Evolutionary conservation across 1,284 basidiomycete genomes (phyloP).

Genomic region (Microbotryomycetes sp.): DNA sequence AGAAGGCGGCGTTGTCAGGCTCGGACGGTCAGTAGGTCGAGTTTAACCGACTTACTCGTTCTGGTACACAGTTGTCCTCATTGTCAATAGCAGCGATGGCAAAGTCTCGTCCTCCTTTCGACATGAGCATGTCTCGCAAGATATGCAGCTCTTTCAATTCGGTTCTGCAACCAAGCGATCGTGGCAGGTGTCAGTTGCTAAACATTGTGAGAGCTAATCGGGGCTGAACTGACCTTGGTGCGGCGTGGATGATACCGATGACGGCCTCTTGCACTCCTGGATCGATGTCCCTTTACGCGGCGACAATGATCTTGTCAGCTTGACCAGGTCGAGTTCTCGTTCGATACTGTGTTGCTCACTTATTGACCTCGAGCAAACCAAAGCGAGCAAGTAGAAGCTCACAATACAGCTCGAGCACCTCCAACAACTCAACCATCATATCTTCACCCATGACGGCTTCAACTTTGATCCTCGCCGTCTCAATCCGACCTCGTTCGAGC

Average conservation of each 20-base stretch:
- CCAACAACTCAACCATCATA: constrained; percentile 74
- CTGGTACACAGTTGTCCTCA: constrained; percentile 65
- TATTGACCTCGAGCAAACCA: constrained; percentile 73
- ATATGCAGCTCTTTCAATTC: constrained; percentile 70
- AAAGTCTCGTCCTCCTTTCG: constrained; percentile 84
- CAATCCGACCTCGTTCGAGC: constrained; percentile 68
- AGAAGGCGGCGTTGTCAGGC: not conserved
- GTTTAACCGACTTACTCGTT: constrained; percentile 53
- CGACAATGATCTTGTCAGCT: constrained; percentile 1
- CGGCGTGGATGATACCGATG: constrained; percentile 77
- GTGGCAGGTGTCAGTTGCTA: not conserved
- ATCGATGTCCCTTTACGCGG: constrained; percentile 68
- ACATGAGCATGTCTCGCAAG: constrained; percentile 86
- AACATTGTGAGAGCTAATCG: not conserved
- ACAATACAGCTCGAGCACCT: constrained; percentile 81
- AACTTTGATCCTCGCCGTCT: constrained; percentile 72
- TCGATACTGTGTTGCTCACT: constrained; percentile 46
- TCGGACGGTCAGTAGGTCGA: constrained; percentile 27
- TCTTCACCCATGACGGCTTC: constrained; percentile 73
- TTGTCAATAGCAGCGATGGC: constrained; percentile 75
- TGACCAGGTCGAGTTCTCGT: no score
- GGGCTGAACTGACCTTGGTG: constrained; percentile 57
- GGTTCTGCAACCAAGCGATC: constrained; percentile 25
- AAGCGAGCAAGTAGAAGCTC: constrained; percentile 90
- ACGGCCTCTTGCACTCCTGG: constrained; percentile 65